Base-by-base conservation (phyloP, 73 alveolate genomes). In the Durusdinium trenchii region DNA sequence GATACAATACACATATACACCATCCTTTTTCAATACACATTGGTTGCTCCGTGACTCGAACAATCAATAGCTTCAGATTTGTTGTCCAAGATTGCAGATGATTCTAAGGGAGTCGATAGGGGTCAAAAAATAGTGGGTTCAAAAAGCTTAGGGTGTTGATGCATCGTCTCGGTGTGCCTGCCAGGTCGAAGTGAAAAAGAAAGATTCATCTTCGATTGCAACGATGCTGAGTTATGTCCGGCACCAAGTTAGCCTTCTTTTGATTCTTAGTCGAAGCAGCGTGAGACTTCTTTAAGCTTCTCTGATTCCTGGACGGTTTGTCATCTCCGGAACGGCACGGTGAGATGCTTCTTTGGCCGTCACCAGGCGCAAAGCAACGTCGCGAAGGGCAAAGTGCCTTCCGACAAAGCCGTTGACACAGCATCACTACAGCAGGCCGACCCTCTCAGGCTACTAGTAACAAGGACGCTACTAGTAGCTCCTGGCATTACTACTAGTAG, bases 381-480 rank as follows among this genome's bases (percentile, higher is more conserved):
- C n/a, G 78, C 96, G 50, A 89, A 89, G 82, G 96, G 96, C 86
- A 89, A 89, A 69, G 96, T 89, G 96, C 86, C 96, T 60, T 28
- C 96, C 23, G 96, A 89, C 85, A 89, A 89, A 89, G 69, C 69
- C 6, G 96, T 89, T 48, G 96, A 89, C 69, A 89, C 86, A 23
- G 96, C 96, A 6, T 89, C 96, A 23, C 36, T 89, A 42, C 96
- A 89, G 86, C 96, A 89, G 96, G 96, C n/a, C n/a, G n/a, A n/a
- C n/a, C n/a, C n/a, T n/a, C n/a, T n/a, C n/a, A n/a, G n/a, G n/a
- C n/a, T n/a, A n/a, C n/a, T n/a, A n/a, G n/a, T n/a, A n/a, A n/a
- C n/a, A n/a, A n/a, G n/a, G n/a, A n/a, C n/a, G n/a, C n/a, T n/a
- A n/a, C n/a, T n/a, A n/a, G n/a, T n/a, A n/a, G n/a, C n/a, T n/a